Evolutionary conservation across 177 flowering plant species (phyloP).

Genomic region (Tripterygium wilfordii): DNA sequence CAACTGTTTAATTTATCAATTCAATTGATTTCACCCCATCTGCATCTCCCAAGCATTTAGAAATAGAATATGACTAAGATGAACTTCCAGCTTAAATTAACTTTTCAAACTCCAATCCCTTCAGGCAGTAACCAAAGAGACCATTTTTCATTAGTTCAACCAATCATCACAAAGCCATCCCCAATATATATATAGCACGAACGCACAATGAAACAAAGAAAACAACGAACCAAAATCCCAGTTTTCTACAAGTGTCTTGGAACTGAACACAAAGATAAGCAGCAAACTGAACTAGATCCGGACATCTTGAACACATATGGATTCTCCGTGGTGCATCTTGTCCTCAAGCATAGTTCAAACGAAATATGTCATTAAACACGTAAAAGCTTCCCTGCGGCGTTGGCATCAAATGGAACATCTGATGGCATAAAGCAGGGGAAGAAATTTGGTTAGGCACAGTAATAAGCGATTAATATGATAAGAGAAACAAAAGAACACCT

Average conservation of each 20-base stretch:
- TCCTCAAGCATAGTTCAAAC: slow-evolving; percentile 72
- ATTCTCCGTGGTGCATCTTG: background rate
- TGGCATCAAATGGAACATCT: slow-evolving; percentile 85
- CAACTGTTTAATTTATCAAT: too few relatives aligned
- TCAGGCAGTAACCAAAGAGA: too few relatives aligned
- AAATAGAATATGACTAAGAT: too few relatives aligned
- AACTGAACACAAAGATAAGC: slow-evolving; percentile 10
- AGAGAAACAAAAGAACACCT: too few relatives aligned
- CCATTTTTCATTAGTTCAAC: slow-evolving; percentile 12
- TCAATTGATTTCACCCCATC: too few relatives aligned
- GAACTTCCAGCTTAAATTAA: too few relatives aligned
- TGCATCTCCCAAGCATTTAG: too few relatives aligned
- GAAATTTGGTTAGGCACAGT: background rate
- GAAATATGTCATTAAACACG: slow-evolving; percentile 70
- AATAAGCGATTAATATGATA: background rate
- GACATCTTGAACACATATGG: background rate
- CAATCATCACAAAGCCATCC: slow-evolving; percentile 19
- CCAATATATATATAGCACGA: background rate
- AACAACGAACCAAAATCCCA: slow-evolving; percentile 12
- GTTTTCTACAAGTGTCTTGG: slow-evolving; percentile 8
- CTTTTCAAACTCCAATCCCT: too few relatives aligned
- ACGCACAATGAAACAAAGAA: slow-evolving; percentile 3
- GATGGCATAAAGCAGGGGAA: slow-evolving; percentile 8
- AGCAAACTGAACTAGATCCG: slow-evolving; percentile 10
- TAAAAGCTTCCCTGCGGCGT: slow-evolving; percentile 64